Percentiles rank a stretch among this genome's conserved stretches.
These are phyloP conservation scores for Penstemon barbatus DNA, from an alignment of 257 asterid genomes.

Conservation along the genomic window DNA sequence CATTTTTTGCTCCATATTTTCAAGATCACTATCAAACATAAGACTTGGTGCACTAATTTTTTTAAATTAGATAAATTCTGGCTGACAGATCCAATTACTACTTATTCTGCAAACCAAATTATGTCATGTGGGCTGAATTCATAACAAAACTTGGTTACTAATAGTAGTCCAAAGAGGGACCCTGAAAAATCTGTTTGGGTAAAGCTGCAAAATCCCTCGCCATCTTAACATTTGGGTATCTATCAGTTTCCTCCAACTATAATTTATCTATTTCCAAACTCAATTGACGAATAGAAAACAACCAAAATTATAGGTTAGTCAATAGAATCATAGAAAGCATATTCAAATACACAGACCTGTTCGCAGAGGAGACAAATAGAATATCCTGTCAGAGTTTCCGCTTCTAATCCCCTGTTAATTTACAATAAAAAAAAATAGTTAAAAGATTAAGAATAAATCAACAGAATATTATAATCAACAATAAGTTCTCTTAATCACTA, in stretches of 20 bases:
- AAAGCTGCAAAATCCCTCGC: neutral
- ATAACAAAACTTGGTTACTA: neutral
- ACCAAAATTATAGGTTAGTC: neutral
- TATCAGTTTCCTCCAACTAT: neutral
- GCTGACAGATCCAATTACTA: neutral
- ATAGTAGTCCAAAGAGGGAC: too few species aligned
- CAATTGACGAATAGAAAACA: neutral
- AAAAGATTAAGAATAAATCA: constrained; percentile 17
- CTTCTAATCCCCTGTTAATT: constrained; percentile 46
- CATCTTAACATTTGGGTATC: neutral
- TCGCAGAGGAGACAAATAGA: constrained; percentile 45
- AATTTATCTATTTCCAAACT: neutral
- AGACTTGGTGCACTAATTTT: neutral
- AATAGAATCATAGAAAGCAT: neutral
- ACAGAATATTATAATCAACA: neutral
- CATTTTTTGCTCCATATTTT: neutral
- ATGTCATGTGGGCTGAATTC: neutral
- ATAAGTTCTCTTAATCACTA: neutral
- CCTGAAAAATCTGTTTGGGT: too few species aligned
- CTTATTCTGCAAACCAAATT: neutral
- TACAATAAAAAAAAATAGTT: constrained; percentile 19
- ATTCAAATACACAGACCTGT: constrained; percentile 41
- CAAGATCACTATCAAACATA: neutral
- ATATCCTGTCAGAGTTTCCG: constrained; percentile 30
- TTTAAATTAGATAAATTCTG: neutral